A percentile compares a stretch with the other conserved stretches of the same genome.
phyloP scores from a whole-genome alignment of 768 basidiomycete species.

The Leccinum barrowsii region DNA sequence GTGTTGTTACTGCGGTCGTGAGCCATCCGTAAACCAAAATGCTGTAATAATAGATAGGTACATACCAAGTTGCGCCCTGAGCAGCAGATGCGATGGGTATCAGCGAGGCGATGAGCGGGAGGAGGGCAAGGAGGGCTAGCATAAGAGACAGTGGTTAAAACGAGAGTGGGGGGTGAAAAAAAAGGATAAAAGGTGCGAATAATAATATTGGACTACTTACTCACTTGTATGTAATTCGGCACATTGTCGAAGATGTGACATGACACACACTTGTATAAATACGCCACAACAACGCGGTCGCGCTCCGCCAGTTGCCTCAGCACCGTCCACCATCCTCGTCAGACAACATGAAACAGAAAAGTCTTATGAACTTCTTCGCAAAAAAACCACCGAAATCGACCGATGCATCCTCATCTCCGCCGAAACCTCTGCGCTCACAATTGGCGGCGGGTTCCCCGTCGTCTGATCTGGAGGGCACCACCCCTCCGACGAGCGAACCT shows the following conservation, averaged over 20 bases:
- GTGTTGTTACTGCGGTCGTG: conserved; percentile 34
- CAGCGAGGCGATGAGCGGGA: conserved; percentile 15
- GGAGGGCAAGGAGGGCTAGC: conserved; percentile 16
- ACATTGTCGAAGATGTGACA: neutral
- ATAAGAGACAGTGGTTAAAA: conserved; percentile 20
- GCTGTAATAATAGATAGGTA: neutral
- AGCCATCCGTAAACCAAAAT: neutral
- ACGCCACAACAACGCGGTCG: conserved; percentile 12
- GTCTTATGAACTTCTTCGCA: conserved; percentile 65
- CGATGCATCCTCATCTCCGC: conserved; percentile 29
- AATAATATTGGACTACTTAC: neutral
- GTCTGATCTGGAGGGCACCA: conserved; percentile 48
- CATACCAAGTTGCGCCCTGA: conserved; percentile 29
- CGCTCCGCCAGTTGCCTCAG: neutral
- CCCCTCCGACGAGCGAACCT: conserved; percentile 72
- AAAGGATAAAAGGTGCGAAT: neutral
- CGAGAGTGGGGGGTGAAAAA: conserved; percentile 9
- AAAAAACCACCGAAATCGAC: conserved; percentile 33
- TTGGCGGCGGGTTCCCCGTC: conserved; percentile 37
- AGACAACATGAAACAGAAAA: conserved; percentile 65
- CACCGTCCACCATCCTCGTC: conserved; percentile 7
- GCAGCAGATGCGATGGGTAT: conserved; percentile 18
- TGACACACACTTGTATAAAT: conserved; percentile 10
- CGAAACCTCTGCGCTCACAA: conserved; percentile 36
- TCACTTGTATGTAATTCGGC: too few relatives aligned